A percentile compares a stretch with the other conserved stretches of the same genome.
phyloP scores from a whole-genome alignment of 192 early-diverging fungal species.

The Haplosporangium gracile region DNA sequence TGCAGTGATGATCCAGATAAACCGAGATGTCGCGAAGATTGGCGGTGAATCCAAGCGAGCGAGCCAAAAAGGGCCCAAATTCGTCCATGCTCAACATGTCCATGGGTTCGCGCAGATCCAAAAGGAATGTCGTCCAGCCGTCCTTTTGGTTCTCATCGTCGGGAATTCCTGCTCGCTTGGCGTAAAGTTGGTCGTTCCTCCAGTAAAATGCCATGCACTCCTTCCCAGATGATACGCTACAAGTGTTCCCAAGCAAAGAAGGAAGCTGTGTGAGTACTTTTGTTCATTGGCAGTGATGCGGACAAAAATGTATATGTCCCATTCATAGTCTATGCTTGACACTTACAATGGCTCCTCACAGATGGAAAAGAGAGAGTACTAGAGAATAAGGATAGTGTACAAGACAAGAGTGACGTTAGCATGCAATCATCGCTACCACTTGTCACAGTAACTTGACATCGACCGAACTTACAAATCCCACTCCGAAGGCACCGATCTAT shows the following conservation, averaged over 20 bases:
- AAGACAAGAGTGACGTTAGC: neutral
- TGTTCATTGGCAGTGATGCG: neutral
- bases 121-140: conserved; percentile 80
- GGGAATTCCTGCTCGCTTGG: conserved; percentile 73
- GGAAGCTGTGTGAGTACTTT: neutral
- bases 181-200: conserved; percentile 88
- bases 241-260: neutral
- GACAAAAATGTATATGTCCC: neutral
- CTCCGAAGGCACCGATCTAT: conserved; percentile 53
- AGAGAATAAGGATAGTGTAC: conserved; percentile 58
- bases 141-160: conserved; percentile 56
- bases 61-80: conserved; percentile 67
- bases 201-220: conserved; percentile 93
- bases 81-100: conserved; percentile 70
- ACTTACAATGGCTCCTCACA: conserved; percentile 90
- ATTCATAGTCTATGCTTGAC: neutral
- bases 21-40: conserved; percentile 76
- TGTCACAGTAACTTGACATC: neutral
- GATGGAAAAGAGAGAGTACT: conserved; percentile 91
- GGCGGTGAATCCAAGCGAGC: conserved; percentile 82
- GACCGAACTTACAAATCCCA: conserved; percentile 37
- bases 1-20: conserved; percentile 68
- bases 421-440: neutral
- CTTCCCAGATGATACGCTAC: conserved; percentile 76
- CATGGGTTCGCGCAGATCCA: conserved; percentile 82